phyloP scores from a whole-genome alignment of 1,139 yeast species.

The Lodderomyces beijingensis region DNA sequence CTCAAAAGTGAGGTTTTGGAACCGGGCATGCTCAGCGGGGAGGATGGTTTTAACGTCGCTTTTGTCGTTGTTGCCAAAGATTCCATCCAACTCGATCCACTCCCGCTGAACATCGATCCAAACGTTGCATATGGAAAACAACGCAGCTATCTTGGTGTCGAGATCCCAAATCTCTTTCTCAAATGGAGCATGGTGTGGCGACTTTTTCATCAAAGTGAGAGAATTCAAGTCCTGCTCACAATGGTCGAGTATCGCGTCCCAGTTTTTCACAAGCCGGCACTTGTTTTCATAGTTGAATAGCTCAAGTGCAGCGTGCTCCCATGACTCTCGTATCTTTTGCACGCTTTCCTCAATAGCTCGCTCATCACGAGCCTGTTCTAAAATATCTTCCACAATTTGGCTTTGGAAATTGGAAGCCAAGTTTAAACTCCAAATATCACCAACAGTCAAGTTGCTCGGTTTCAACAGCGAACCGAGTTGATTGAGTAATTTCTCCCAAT shows the following conservation, averaged over 20 bases:
- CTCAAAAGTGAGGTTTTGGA: conserved; percentile 61
- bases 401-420: conserved; percentile 51
- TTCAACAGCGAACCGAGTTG: conserved; percentile 19
- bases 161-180: conserved; percentile 55
- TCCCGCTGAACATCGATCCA: conserved; percentile 90
- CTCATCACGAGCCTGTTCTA: conserved; percentile 73
- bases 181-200: conserved; percentile 59
- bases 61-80: conserved; percentile 50
- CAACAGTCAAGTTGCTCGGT: conserved; percentile 37
- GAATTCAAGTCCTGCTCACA: conserved; percentile 60
- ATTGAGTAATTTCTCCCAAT: conserved; percentile 58
- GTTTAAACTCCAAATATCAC: conserved; percentile 60
- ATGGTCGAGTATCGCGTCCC: conserved; percentile 61
- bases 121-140: conserved; percentile 53
- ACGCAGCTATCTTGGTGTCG: conserved; percentile 51
- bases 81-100: conserved; percentile 84
- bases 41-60: conserved; percentile 56
- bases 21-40: conserved; percentile 69
- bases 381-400: conserved; percentile 40
- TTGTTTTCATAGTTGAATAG: conserved; percentile 52
- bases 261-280: conserved; percentile 58
- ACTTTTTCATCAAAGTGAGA: conserved; percentile 66
- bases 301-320: conserved; percentile 51
- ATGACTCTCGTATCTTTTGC: conserved; percentile 39
- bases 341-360: conserved; percentile 58